Evolutionary conservation across 2,329 filamentous ascomycete species (phyloP).

Genomic region (Talaromyces sp.): DNA sequence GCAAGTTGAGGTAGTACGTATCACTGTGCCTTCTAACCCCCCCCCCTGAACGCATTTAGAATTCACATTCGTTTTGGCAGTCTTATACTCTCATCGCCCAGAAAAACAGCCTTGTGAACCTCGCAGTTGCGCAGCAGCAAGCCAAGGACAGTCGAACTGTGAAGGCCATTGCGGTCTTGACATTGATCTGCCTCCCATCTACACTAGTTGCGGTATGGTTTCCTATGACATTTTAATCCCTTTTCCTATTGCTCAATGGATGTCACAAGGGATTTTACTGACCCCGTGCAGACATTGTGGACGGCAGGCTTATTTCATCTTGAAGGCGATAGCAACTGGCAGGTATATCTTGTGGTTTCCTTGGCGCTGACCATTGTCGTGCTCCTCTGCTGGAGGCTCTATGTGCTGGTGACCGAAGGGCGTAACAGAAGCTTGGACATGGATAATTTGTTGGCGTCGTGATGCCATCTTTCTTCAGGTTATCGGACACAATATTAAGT

Average conservation of each 20-base stretch:
- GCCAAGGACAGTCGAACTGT: neutral
- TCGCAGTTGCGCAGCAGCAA: neutral
- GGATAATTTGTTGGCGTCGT: neutral
- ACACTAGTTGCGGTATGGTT: slow-evolving; percentile 2
- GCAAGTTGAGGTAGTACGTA: neutral
- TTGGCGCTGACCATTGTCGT: neutral
- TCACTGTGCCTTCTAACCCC: neutral
- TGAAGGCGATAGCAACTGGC: neutral
- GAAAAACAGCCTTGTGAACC: neutral
- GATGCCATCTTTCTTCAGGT: neutral
- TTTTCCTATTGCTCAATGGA: neutral
- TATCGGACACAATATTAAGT: no score
- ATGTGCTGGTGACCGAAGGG: neutral
- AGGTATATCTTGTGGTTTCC: neutral
- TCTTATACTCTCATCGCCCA: neutral
- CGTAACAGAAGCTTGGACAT: neutral
- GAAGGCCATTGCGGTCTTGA: neutral
- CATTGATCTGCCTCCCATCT: neutral
- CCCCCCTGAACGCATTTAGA: neutral
- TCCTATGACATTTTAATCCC: neutral
- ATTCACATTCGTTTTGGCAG: neutral
- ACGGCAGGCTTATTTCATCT: neutral
- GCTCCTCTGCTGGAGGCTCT: neutral
- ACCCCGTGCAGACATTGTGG: neutral
- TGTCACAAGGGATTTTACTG: neutral